Base-by-base conservation (phyloP, 2,329 filamentous ascomycete species). In the Paramyrothecium roridum region DNA sequence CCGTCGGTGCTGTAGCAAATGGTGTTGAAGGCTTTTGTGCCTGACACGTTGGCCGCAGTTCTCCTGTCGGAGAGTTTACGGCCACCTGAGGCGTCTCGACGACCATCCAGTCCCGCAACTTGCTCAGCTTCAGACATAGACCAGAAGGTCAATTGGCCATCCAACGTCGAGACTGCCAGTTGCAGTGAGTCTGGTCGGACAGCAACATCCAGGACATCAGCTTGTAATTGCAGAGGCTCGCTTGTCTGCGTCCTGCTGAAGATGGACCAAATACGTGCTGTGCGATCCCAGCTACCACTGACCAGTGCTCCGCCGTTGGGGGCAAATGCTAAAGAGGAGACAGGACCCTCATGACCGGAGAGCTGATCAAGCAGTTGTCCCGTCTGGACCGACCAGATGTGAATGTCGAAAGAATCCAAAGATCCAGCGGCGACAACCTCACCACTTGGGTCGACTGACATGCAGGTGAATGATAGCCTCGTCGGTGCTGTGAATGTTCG, bases 361-460 rank as follows among this genome's bases (percentile, higher is more conserved):
- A 99, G 79, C 61, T 89, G 89, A 69, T 99, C 95, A 7, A 99
- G 84, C 19, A 99, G 80, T 71, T 99, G 95, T 3, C 95, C 95
- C 1, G 93, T 99, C 69, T 99, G 95, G 3, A 99, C 96, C 6
- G 91, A 97, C 95, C 95, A 99, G 59, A 99, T 90, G 73, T 99
- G 93, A 52, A 99, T 91, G 67, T 98, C 93, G 62, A 97, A 98
- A 4, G 93, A 96, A 70, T 99, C 95, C 17, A 96, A 81, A 2
- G 93, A 98, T 2, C 93, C 95, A 11, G 95, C 95, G 57, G 93
- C 96, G 3, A 99, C 90, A 10, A 99, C 90, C 72, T 99, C 96
- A 53, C 95, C 95, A 60, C 92, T 96, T 0, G 95, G 93, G 63
- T 99, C 96, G n/a, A 98, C 92, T 1, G 95, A 92, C 70, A 99